Evolutionary conservation across 2,329 filamentous ascomycete genomes (phyloP).

Genomic region (Grosmannia penicillata): DNA sequence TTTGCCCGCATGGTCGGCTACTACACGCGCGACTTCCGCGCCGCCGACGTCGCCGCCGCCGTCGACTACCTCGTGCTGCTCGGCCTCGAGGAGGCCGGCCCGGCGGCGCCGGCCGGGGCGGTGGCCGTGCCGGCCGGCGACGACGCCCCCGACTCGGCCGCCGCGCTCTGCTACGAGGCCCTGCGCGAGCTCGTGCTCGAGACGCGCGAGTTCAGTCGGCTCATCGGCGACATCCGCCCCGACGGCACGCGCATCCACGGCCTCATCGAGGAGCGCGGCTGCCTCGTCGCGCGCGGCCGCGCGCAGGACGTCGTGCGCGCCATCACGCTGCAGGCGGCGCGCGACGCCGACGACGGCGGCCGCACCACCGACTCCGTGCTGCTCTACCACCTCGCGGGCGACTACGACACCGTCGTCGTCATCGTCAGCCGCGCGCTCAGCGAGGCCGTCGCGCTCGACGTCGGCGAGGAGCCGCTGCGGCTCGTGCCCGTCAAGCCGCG

Average conservation of each 20-base stretch:
- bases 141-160: constrained; percentile 34
- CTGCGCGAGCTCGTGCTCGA: constrained; percentile 91
- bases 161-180: constrained; percentile 77
- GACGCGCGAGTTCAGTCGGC: constrained; percentile 84
- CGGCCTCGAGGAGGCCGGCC: constrained; percentile 68
- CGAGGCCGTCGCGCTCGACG: constrained; percentile 73
- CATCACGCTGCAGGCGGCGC: constrained; percentile 87
- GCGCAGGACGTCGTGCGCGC: constrained; percentile 76
- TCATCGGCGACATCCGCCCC: constrained; percentile 79
- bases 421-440: constrained; percentile 85
- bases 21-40: constrained; percentile 92
- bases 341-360: constrained; percentile 86
- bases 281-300: constrained; percentile 64
- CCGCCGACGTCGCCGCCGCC: constrained; percentile 74
- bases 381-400: constrained; percentile 83
- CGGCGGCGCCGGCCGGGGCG: constrained; percentile 34
- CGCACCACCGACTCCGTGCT: constrained; percentile 87
- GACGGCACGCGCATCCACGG: constrained; percentile 79
- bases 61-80: constrained; percentile 89
- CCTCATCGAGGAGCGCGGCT: constrained; percentile 71
- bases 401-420: constrained; percentile 85
- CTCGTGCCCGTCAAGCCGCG: constrained; percentile 70
- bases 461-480: constrained; percentile 66
- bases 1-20: constrained; percentile 88
- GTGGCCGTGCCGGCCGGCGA: background rate